Evolutionary conservation across 2,329 filamentous ascomycete genomes (phyloP).

Genomic region (Pleoardoris graminearum): DNA sequence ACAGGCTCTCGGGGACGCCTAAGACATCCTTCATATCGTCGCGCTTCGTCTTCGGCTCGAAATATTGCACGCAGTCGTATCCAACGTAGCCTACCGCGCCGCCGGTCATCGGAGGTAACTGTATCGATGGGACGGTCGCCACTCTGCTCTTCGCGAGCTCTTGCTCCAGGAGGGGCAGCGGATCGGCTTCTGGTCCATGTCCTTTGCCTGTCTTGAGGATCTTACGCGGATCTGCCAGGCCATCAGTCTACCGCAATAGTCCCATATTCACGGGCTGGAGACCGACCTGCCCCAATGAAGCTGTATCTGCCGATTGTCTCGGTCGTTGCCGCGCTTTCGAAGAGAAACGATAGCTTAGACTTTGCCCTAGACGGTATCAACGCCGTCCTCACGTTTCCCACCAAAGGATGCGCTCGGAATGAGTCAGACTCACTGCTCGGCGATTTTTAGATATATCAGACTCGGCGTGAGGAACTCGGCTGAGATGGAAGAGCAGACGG

Average conservation of each 20-base stretch:
- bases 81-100: constrained; percentile 96
- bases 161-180: constrained; percentile 77
- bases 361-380: constrained; percentile 48
- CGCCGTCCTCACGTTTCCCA: neutral
- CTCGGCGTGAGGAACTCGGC: constrained; percentile 94
- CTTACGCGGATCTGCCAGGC: constrained; percentile 63
- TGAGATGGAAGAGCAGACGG: constrained; percentile 80
- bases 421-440: constrained; percentile 64
- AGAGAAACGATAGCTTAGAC: constrained; percentile 86
- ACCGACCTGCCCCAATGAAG: constrained; percentile 79
- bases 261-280: constrained; percentile 22
- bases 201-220: constrained; percentile 85
- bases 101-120: constrained; percentile 82
- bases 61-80: constrained; percentile 97
- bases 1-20: constrained; percentile 87
- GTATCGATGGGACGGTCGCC: constrained; percentile 78
- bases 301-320: constrained; percentile 94
- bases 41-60: constrained; percentile 93
- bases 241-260: constrained; percentile 12
- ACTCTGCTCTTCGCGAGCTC: constrained; percentile 80
- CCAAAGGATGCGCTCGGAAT: constrained; percentile 16
- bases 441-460: constrained; percentile 91
- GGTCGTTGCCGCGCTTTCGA: constrained; percentile 89
- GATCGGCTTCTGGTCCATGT: constrained; percentile 82
- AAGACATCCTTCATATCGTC: constrained; percentile 86